Evolutionary conservation across 108 stramenopile species (phyloP).

Genomic region (Fragilaria crotonensis): DNA sequence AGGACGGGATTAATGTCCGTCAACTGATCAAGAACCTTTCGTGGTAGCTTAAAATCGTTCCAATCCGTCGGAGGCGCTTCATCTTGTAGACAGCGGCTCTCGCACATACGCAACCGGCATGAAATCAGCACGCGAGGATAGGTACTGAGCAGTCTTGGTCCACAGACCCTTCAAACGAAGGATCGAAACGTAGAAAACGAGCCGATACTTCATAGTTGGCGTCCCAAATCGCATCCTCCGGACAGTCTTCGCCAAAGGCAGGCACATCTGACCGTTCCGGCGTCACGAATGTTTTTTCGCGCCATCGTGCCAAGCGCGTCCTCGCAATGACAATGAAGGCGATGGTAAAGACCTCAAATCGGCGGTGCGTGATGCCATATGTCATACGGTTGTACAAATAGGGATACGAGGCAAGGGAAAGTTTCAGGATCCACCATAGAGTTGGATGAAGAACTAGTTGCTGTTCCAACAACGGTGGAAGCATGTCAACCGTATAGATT

Average conservation of each 20-base stretch:
- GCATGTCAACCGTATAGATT: neutral
- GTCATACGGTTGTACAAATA: slow-evolving; percentile 12
- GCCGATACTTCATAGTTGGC: slow-evolving; percentile 31
- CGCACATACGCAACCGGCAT: slow-evolving; percentile 4
- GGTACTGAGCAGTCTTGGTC: slow-evolving; percentile 7
- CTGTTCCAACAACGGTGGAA: neutral
- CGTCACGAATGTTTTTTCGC: slow-evolving; percentile 12
- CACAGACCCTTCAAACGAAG: slow-evolving; percentile 9
- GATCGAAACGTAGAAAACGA: slow-evolving; percentile 18
- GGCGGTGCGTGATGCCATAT: slow-evolving; percentile 17
- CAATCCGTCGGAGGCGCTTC: slow-evolving; percentile 5
- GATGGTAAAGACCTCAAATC: slow-evolving; percentile 22
- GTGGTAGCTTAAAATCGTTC: neutral
- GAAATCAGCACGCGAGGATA: slow-evolving; percentile 1
- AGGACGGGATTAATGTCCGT: neutral
- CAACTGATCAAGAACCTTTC: slow-evolving; percentile 1
- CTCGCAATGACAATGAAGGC: slow-evolving; percentile 25
- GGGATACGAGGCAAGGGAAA: neutral
- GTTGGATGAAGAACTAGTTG: neutral
- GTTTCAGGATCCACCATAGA: neutral
- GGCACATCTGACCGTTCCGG: no score
- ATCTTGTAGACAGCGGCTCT: slow-evolving; percentile 5
- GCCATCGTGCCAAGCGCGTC: slow-evolving; percentile 18
- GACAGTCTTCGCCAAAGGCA: slow-evolving; percentile 17
- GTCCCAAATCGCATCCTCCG: slow-evolving; percentile 32